Percentiles rank a stretch among this genome's conserved stretches.
These are phyloP conservation scores for Hysterangium stoloniferum DNA, from an alignment of 768 basidiomycete species.

Conservation along the genomic window DNA sequence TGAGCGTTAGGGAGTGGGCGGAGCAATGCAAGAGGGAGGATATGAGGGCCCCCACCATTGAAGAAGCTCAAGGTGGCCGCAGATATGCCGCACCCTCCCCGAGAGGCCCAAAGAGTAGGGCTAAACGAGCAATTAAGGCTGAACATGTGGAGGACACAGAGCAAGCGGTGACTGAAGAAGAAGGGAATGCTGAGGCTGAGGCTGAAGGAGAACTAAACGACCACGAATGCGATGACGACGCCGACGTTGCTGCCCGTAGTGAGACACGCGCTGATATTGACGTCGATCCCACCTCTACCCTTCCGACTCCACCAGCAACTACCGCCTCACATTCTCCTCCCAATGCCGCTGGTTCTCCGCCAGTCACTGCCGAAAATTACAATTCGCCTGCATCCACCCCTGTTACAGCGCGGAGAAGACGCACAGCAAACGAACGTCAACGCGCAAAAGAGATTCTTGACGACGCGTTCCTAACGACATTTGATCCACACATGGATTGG, in stretches of 20 bases:
- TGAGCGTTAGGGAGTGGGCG: constrained; percentile 85
- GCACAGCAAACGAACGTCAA: constrained; percentile 27
- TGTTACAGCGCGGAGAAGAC: not conserved
- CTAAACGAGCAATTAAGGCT: not conserved
- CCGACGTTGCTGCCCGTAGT: not conserved
- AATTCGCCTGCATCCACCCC: not conserved
- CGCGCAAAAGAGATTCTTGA: constrained; percentile 27
- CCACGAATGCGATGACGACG: not conserved
- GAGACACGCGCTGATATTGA: not conserved
- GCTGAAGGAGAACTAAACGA: not conserved
- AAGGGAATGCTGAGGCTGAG: not conserved
- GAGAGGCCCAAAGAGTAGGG: not conserved
- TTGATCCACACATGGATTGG: constrained; percentile 72
- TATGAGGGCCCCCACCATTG: constrained; percentile 62
- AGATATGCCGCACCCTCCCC: constrained; percentile 4
- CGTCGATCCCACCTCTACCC: constrained; percentile 3
- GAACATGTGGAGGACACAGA: constrained; percentile 3
- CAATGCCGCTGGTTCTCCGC: too few species aligned
- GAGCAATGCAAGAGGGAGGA: constrained; percentile 70
- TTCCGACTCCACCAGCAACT: constrained; percentile 8
- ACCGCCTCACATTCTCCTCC: too few species aligned
- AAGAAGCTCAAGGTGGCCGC: constrained; percentile 46
- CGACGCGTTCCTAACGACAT: constrained; percentile 54
- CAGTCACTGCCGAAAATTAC: too few species aligned
- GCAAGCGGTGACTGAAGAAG: constrained; percentile 5